A percentile compares a stretch with the other conserved stretches of the same genome.
Evolutionary conservation across 305 asterid genomes (phyloP).

Genomic region (Fraxinus dipetala): DNA sequence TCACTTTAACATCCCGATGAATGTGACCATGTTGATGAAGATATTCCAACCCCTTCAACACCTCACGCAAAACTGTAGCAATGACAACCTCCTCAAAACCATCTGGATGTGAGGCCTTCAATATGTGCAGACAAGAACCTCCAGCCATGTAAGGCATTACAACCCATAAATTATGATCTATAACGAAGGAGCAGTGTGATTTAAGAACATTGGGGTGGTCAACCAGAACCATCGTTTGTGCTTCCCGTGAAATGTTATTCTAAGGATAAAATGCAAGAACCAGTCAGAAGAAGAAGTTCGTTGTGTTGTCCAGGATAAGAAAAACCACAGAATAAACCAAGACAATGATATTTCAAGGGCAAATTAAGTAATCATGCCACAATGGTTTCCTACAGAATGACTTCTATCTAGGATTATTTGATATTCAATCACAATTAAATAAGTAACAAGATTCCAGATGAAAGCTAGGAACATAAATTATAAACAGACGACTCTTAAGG

Average conservation of each 20-base stretch:
- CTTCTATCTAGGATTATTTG: conserved; percentile 16
- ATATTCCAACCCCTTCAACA: conserved; percentile 83
- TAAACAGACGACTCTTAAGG: conserved; percentile 5
- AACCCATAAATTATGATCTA: conserved; percentile 87
- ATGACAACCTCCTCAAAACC: conserved; percentile 94
- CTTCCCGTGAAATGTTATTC: conserved; percentile 90
- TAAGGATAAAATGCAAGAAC: conserved; percentile 38
- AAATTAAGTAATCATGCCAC: conserved; percentile 12
- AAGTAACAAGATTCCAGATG: conserved; percentile 1
- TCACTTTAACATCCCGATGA: conserved; percentile 97
- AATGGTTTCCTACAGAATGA: conserved; percentile 9
- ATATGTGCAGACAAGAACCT: conserved; percentile 94
- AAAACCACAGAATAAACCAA: conserved; percentile 14
- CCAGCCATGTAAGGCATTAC: conserved; percentile 98
- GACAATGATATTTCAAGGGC: conserved; percentile 10
- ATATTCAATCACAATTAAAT: conserved; percentile 7
- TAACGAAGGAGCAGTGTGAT: conserved; percentile 89
- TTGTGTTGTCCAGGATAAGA: conserved; percentile 15
- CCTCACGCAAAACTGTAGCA: conserved; percentile 89
- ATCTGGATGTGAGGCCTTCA: conserved; percentile 84
- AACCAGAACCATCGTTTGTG: conserved; percentile 88
- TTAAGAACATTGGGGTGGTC: conserved; percentile 94
- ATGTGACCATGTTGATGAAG: conserved; percentile 97
- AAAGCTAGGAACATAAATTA: conserved; percentile 5
- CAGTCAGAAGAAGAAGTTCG: conserved; percentile 25